These are phyloP conservation scores for Xylaria sp. DNA, from an alignment of 2,329 filamentous ascomycete genomes.

Conservation along the genomic window DNA sequence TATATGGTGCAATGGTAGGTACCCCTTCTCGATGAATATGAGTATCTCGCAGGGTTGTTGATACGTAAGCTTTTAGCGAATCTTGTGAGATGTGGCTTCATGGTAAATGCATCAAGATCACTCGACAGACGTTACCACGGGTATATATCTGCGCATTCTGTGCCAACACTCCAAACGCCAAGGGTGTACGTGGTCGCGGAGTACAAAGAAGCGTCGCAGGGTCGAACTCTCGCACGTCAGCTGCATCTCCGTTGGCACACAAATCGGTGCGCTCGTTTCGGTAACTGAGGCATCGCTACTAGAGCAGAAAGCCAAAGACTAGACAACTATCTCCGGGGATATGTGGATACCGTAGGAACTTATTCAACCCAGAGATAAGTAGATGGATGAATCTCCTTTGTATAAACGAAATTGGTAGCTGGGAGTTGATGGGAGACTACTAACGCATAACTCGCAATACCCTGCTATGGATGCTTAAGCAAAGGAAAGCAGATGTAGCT, in stretches of 20 bases:
- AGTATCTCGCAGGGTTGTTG: constrained; percentile 14
- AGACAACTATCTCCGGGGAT: background rate
- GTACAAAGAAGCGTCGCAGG: constrained; percentile 50
- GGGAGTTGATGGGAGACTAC: constrained; percentile 2
- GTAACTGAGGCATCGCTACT: constrained; percentile 43
- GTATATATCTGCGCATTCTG: constrained; percentile 74
- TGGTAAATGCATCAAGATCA: constrained; percentile 71
- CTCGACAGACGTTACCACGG: constrained; percentile 64
- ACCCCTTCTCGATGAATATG: background rate
- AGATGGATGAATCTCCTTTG: constrained; percentile 31
- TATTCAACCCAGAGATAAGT: constrained; percentile 6
- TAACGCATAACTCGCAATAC: constrained; percentile 29
- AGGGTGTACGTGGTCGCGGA: constrained; percentile 61
- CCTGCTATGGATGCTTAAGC: constrained; percentile 19
- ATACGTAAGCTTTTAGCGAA: constrained; percentile 57
- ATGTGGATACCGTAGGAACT: constrained; percentile 8
- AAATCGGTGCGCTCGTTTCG: constrained; percentile 60
- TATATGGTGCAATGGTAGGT: constrained; percentile 74
- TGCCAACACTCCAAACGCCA: constrained; percentile 67
- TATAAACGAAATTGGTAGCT: background rate
- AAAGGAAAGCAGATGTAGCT: constrained; percentile 16
- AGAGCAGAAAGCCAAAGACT: background rate
- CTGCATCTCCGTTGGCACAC: constrained; percentile 57
- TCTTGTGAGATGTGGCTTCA: constrained; percentile 75
- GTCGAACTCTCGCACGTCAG: constrained; percentile 45